These are phyloP conservation scores for Pseudocercospora fuligena DNA, from an alignment of 2,329 filamentous ascomycete species.

Conservation along the genomic window DNA sequence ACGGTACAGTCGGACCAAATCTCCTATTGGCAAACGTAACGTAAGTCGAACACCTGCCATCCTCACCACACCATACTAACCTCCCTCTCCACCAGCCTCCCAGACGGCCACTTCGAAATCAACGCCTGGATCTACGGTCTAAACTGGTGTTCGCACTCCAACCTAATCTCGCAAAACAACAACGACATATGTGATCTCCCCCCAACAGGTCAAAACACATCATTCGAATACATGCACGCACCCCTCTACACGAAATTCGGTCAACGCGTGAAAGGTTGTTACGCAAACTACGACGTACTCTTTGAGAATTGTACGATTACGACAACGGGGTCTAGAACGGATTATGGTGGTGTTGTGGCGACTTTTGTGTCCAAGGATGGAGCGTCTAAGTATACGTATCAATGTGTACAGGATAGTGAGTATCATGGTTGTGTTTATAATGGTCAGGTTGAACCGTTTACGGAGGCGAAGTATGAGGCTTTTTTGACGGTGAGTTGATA, in stretches of 20 bases:
- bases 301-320: conserved; percentile 13
- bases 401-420: conserved; percentile 18
- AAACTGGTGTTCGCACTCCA: conserved; percentile 21
- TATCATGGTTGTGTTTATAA: conserved; percentile 20
- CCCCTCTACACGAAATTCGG: conserved; percentile 20
- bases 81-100: conserved; percentile 6
- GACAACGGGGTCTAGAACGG: not conserved
- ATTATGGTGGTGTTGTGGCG: conserved; percentile 9
- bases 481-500: conserved; percentile 18
- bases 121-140: conserved; percentile 21
- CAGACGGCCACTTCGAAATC: conserved; percentile 16
- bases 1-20: conserved; percentile 18
- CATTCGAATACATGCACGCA: conserved; percentile 18
- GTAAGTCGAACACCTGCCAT: not conserved
- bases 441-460: conserved; percentile 4
- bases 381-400: conserved; percentile 3
- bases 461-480: conserved; percentile 14
- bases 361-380: conserved; percentile 8
- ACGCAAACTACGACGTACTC: conserved; percentile 19
- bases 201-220: not conserved
- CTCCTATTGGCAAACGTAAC: conserved; percentile 15
- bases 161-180: conserved; percentile 13
- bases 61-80: not conserved
- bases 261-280: conserved; percentile 8
- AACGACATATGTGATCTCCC: conserved; percentile 18